Conservation (phyloP, 192 early-diverging fungal genomes). For the Backusella westeae region DNA sequence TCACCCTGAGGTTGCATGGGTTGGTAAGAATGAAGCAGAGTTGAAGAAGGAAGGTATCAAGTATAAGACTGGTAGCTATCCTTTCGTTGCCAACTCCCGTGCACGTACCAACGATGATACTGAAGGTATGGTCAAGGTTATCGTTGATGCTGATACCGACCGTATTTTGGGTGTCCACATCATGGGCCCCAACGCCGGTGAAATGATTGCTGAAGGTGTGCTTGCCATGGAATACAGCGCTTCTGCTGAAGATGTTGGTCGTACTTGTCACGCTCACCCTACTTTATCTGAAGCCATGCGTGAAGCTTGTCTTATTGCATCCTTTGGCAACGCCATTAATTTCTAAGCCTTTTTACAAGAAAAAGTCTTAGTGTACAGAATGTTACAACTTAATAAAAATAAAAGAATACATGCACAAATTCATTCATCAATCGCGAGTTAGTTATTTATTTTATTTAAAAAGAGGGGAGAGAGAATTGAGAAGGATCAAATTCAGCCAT, state of each 20-base stretch:
- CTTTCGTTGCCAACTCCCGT: constrained; percentile 95
- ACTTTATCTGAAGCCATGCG: constrained; percentile 98
- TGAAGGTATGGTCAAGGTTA: constrained; percentile 95
- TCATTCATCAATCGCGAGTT: neutral
- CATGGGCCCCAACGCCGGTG: constrained; percentile 97
- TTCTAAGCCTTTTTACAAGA: constrained; percentile 43
- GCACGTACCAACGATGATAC: constrained; percentile 96
- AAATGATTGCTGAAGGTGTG: constrained; percentile 98
- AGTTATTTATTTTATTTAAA: neutral
- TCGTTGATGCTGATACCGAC: constrained; percentile 94
- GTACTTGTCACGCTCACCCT: constrained; percentile 96
- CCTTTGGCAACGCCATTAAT: constrained; percentile 80
- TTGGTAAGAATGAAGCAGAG: constrained; percentile 94
- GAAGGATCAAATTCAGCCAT: constrained; percentile 68
- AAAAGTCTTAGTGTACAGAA: constrained; percentile 4
- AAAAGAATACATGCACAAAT: neutral
- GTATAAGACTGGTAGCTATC: constrained; percentile 92
- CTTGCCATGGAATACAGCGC: constrained; percentile 98
- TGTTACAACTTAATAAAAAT: constrained; percentile 6
- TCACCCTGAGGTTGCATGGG: constrained; percentile 98
- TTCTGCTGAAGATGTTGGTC: constrained; percentile 94
- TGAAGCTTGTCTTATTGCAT: constrained; percentile 90
- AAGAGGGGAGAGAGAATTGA: neutral
- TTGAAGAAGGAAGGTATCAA: constrained; percentile 83
- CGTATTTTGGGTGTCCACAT: constrained; percentile 97